Base-by-base conservation (phyloP, 768 basidiomycete genomes). In the Dendrothele bispora region DNA sequence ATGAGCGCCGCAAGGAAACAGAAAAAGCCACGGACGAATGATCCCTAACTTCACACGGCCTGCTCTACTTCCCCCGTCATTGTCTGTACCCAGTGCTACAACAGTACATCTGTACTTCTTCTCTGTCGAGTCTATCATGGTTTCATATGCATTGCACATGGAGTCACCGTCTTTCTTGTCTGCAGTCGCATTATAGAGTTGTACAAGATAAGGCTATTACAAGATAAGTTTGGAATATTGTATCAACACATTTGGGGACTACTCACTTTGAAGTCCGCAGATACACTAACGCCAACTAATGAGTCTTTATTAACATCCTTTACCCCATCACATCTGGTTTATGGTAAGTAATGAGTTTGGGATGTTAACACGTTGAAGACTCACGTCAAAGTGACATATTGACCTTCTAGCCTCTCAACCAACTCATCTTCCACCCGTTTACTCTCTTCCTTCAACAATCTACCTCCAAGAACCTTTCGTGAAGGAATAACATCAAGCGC, bases 1-100 rank as follows among this genome's bases (percentile, higher is more conserved):
- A 27, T 51, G 50, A 5, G 50, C 50, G 24, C 27, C 45, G 29
- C 18, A 51, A 46, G 29, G 45, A 46, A n/a, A n/a, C n/a, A n/a
- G n/a, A n/a, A n/a, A n/a, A n/a, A n/a, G n/a, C n/a, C n/a, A n/a
- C n/a, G n/a, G n/a, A n/a, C n/a, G n/a, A n/a, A n/a, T n/a, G n/a
- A n/a, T n/a, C n/a, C n/a, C n/a, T n/a, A n/a, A n/a, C n/a, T n/a
- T n/a, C n/a, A n/a, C n/a, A n/a, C n/a, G n/a, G n/a, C n/a, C n/a
- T n/a, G n/a, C n/a, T n/a, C n/a, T n/a, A n/a, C n/a, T n/a, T n/a
- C n/a, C n/a, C n/a, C n/a, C n/a, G n/a, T n/a, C n/a, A n/a, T n/a
- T n/a, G n/a, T n/a, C n/a, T n/a, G n/a, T n/a, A n/a, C n/a, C n/a
- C n/a, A n/a, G n/a, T n/a, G n/a, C n/a, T 6, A 46, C 46, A 6